A percentile compares a stretch with the other conserved stretches of the same genome.
Evolutionary conservation across 768 basidiomycete genomes (phyloP).

Genomic region (Tylopilus sp.): DNA sequence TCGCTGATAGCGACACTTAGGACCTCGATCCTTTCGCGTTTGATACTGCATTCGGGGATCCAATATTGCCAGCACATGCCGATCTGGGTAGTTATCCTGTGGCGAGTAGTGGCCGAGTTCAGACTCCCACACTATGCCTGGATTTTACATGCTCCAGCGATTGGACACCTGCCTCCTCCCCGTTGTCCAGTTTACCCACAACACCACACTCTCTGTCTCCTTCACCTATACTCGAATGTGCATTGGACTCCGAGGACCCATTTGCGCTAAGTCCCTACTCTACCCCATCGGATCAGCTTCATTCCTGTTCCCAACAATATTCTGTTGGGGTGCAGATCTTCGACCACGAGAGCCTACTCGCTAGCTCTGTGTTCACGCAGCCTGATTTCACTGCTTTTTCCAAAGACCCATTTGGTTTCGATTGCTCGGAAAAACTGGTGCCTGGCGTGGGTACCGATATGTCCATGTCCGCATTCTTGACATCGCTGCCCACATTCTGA

Average conservation of each 20-base stretch:
- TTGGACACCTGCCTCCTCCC: constrained; percentile 44
- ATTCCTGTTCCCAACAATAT: constrained; percentile 19
- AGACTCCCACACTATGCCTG: constrained; percentile 36
- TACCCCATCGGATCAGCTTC: constrained; percentile 9
- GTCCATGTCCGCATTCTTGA: constrained; percentile 32
- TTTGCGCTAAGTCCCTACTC: constrained; percentile 22
- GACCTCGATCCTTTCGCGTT: constrained; percentile 31
- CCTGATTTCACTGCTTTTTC: constrained; percentile 21
- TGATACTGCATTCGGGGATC: constrained; percentile 27
- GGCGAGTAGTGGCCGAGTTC: constrained; percentile 19
- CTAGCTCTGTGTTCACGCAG: constrained; percentile 15
- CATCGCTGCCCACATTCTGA: constrained; percentile 30
- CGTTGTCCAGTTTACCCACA: constrained; percentile 41
- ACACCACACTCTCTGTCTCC: constrained; percentile 40
- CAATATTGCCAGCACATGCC: constrained; percentile 21
- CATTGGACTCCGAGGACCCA: constrained; percentile 19
- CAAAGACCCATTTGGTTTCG: constrained; percentile 25
- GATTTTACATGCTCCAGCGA: constrained; percentile 37
- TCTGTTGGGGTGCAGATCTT: constrained; percentile 20
- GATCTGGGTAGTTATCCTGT: constrained; percentile 22
- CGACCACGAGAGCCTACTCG: constrained; percentile 12
- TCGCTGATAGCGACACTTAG: constrained; percentile 10
- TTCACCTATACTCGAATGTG: constrained; percentile 22
- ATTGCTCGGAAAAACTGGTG: constrained; percentile 21
- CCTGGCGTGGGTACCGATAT: constrained; percentile 24